Base-by-base conservation (phyloP, 257 asterid genomes). In the Echium plantagineum region DNA sequence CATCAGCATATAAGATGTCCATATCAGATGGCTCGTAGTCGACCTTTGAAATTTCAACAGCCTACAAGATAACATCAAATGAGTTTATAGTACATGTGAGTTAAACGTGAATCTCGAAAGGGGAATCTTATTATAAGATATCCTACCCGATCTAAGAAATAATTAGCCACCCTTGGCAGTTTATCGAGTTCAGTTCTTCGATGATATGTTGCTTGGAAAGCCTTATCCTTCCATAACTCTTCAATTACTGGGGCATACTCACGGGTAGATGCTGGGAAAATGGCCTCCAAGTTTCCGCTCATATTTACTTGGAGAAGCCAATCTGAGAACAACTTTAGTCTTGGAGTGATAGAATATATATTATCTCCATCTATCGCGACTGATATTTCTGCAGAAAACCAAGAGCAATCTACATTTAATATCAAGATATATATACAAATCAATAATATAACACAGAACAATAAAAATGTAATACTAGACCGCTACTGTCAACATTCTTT, bases 1-100 rank as follows among this genome's bases (percentile, higher is more conserved):
- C 96, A 70, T 89, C 97, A 5, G 95, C 89, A 57, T 83, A 83
- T 63, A 89, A 68, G 64, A 89, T 89, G 72, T 93, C 99, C 95
- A 78, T 76, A 69, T 83, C 78, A 20, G 95, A 86, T 49, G 99
- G 99, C 75, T 80, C 86, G 26, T 93, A 93, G 46, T 86, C 90
- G 38, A 31, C 75, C 75, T 73, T 76, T 6, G 95, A 83, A 68
- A 89, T 81, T 54, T 89, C 95, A 71, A 74, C 83, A 62, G 96
- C 97, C 99, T 93, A 67, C 55, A 21, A 5, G 66, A 54, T 60
- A 63, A 21, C 48, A 60, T 9, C 28, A 18, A 48, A 16, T 55
- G 2, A 51, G 22, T 28, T 18, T 7, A 60, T 26, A 61, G 9
- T 26, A 13, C 42, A 22, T 17, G 22, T n/a, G n/a, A n/a, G n/a